Conservation (phyloP, 108 stramenopile species). For the Mediolabrus comicus region DNA sequence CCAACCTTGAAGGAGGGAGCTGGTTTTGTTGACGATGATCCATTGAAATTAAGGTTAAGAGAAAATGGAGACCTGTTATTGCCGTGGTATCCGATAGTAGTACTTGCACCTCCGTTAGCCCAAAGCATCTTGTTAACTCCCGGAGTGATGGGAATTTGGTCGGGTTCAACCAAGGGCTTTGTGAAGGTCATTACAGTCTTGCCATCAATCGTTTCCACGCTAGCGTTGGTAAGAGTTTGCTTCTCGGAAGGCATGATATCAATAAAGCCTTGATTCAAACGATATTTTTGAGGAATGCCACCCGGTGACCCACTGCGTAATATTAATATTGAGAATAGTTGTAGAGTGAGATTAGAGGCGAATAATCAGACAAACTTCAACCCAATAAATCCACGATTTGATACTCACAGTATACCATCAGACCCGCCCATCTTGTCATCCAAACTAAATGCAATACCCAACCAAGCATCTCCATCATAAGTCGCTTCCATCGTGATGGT, state of each 20-base stretch:
- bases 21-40: not conserved
- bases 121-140: not conserved
- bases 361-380: not conserved
- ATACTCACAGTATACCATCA: not conserved
- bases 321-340: not conserved
- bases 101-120: not conserved
- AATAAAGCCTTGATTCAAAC: not conserved
- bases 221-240: conserved; percentile 1
- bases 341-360: not conserved
- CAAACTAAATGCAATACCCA: conserved; percentile 9
- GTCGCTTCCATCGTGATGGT: conserved; percentile 5
- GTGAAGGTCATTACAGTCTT: conserved; percentile 1
- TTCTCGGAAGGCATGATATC: not conserved
- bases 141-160: not conserved
- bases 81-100: not conserved
- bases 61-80: not conserved
- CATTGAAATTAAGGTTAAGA: not conserved
- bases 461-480: conserved; percentile 22
- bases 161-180: not conserved
- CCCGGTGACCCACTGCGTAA: not conserved
- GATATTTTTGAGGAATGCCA: not conserved
- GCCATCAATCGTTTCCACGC: not conserved
- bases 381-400: not conserved
- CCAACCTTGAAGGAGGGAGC: conserved; percentile 10
- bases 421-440: not conserved